A percentile compares a stretch with the other conserved stretches of the same genome.
Conservation (phyloP, 345 rosid genomes). For the Murraya paniculata region DNA sequence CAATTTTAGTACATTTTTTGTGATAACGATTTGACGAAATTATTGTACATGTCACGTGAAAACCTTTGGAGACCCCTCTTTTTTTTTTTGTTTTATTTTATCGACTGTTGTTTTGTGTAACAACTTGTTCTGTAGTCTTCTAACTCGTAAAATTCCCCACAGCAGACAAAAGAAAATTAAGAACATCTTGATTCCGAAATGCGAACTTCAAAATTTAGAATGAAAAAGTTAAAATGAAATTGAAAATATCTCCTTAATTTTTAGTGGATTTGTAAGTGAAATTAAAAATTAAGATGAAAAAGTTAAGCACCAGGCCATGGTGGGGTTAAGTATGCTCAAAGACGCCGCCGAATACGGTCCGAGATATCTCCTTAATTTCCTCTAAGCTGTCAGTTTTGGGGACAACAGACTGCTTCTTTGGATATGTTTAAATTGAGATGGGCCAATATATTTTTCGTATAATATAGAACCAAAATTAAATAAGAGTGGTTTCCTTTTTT, state of each 20-base stretch:
- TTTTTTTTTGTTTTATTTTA: neutral
- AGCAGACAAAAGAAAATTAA: too few relatives aligned
- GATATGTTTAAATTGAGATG: too few relatives aligned
- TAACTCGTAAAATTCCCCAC: neutral
- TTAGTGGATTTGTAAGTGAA: too few relatives aligned
- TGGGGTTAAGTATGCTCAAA: neutral
- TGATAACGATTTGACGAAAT: neutral
- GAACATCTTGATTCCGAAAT: neutral
- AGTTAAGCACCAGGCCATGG: neutral
- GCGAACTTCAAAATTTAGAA: neutral
- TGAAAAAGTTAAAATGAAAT: neutral
- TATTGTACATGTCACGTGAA: conserved; percentile 1
- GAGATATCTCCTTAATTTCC: neutral
- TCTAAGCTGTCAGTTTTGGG: neutral
- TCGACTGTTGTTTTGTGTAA: too few relatives aligned
- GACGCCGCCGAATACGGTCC: neutral
- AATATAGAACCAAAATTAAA: too few relatives aligned
- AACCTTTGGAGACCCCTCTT: neutral
- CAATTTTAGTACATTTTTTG: too few relatives aligned
- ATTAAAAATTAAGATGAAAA: too few relatives aligned
- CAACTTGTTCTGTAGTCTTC: neutral
- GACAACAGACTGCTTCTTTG: too few relatives aligned
- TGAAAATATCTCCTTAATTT: too few relatives aligned
- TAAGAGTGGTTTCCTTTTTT: too few relatives aligned
- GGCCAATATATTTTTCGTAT: too few relatives aligned